Conservation (phyloP, 2,329 filamentous ascomycete genomes). For the Cryphonectria parasitica region DNA sequence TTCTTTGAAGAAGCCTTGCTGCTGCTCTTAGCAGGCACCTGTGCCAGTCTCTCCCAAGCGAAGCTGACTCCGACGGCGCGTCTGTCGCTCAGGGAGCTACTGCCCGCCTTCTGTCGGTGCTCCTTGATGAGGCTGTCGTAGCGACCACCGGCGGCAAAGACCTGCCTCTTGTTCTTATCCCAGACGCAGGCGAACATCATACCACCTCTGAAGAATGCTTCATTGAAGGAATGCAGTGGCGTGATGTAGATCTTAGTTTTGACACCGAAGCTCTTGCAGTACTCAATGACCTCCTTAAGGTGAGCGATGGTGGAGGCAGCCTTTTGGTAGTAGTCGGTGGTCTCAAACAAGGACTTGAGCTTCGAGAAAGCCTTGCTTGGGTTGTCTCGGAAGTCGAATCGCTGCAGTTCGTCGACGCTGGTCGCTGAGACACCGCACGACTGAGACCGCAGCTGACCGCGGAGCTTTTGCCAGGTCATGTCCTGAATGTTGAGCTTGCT, state of each 20-base stretch:
- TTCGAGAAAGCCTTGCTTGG: conserved; percentile 61
- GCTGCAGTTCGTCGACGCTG: conserved; percentile 84
- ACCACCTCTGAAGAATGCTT: conserved; percentile 85
- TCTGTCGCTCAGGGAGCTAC: conserved; percentile 52
- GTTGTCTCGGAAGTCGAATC: conserved; percentile 82
- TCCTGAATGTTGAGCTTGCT: conserved; percentile 85
- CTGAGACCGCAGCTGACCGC: conserved; percentile 79
- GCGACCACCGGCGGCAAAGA: conserved; percentile 90
- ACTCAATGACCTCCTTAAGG: conserved; percentile 76
- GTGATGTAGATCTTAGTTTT: conserved; percentile 80
- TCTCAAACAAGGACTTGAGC: conserved; percentile 63
- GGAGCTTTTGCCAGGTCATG: conserved; percentile 81
- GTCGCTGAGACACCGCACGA: conserved; percentile 83
- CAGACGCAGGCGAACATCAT: conserved; percentile 90
- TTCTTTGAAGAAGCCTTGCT: conserved; percentile 71
- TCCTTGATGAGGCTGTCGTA: conserved; percentile 90
- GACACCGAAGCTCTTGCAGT: conserved; percentile 75
- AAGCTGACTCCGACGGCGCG: conserved; percentile 93
- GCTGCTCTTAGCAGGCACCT: conserved; percentile 59
- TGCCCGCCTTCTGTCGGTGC: conserved; percentile 70
- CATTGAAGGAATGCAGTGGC: conserved; percentile 85
- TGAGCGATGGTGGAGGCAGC: conserved; percentile 78
- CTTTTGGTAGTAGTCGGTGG: conserved; percentile 71
- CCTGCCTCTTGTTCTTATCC: conserved; percentile 79
- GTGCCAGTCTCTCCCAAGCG: conserved; percentile 81